Percentiles rank a stretch among this genome's conserved stretches.
Evolutionary conservation across 192 early-diverging fungal genomes (phyloP).

Genomic region (Coemansia sp.): DNA sequence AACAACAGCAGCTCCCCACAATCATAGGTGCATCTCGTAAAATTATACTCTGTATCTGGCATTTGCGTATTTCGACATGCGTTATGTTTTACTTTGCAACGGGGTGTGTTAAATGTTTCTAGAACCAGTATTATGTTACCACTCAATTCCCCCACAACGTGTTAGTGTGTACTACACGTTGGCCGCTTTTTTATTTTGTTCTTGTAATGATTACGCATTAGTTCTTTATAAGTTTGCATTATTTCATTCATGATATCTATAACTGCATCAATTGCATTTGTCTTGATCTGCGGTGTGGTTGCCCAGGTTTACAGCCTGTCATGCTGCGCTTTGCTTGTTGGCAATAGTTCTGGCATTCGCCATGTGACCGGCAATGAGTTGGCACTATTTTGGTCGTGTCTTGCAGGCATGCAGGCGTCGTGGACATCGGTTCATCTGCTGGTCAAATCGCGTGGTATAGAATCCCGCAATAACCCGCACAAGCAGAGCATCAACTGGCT

Average conservation of each 20-base stretch:
- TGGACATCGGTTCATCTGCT: constrained; percentile 25
- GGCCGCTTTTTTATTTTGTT: not conserved
- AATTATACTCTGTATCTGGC: too few relatives aligned
- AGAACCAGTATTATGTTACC: not conserved
- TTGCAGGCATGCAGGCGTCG: constrained; percentile 12
- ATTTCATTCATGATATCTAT: constrained; percentile 1
- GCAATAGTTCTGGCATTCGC: constrained; percentile 5
- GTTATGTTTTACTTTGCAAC: not conserved
- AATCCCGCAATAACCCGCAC: not conserved
- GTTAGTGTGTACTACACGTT: not conserved
- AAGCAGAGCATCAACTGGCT: constrained; percentile 19
- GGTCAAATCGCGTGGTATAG: constrained; percentile 5
- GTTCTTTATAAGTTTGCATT: not conserved
- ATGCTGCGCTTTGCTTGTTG: not conserved
- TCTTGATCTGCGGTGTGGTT: constrained; percentile 12
- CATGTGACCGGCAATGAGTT: constrained; percentile 29
- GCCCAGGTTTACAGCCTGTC: constrained; percentile 18
- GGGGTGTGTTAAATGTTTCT: not conserved
- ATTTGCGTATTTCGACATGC: not conserved
- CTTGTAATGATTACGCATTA: too few relatives aligned
- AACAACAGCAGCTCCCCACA: too few relatives aligned
- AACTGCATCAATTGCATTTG: constrained; percentile 1
- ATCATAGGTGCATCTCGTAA: too few relatives aligned
- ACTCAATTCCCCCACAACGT: not conserved
- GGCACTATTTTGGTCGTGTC: constrained; percentile 22